These are phyloP conservation scores for Populus alba DNA, from an alignment of 345 rosid species.

Conservation along the genomic window DNA sequence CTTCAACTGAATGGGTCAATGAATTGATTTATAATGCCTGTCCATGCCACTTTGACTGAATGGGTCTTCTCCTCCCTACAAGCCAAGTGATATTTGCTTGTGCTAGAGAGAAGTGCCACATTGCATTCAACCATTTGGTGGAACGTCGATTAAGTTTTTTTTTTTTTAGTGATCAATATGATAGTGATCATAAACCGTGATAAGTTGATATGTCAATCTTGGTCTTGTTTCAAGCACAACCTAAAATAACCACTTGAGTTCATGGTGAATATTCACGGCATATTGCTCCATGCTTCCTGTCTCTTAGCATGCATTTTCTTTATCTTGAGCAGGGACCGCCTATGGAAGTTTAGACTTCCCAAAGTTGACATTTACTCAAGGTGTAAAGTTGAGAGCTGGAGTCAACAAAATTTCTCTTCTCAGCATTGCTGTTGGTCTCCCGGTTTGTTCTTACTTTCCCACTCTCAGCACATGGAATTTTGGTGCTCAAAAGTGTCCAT, in stretches of 20 bases:
- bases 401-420: conserved; percentile 75
- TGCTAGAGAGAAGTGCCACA: too few species aligned
- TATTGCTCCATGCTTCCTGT: neutral
- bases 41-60: neutral
- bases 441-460: conserved; percentile 51
- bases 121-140: too few species aligned
- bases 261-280: neutral
- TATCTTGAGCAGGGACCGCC: conserved; percentile 56
- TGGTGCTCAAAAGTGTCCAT: neutral
- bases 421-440: conserved; percentile 95
- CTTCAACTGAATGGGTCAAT: neutral
- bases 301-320: neutral
- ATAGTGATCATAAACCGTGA: neutral
- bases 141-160: neutral
- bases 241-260: neutral
- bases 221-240: neutral
- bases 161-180: neutral
- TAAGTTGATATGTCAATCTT: neutral
- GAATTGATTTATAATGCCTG: neutral
- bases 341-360: conserved; percentile 94
- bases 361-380: conserved; percentile 62
- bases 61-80: neutral
- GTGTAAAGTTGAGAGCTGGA: conserved; percentile 82
- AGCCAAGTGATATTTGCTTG: too few species aligned
- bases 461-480: neutral